Conservation (phyloP, 768 basidiomycete genomes). For the Kwoniella heveanensis region DNA sequence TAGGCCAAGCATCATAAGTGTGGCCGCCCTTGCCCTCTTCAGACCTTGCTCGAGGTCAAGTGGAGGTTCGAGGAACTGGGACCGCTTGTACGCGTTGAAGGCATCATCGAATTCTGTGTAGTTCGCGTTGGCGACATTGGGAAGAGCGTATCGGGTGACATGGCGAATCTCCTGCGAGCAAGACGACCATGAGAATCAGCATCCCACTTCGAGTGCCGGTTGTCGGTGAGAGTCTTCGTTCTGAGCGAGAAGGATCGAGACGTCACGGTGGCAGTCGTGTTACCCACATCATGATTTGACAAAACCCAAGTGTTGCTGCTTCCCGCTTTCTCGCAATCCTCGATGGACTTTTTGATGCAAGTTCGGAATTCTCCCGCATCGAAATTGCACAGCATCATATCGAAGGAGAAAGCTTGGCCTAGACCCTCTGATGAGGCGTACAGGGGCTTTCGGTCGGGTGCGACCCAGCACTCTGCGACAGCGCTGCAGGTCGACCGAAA, state of each 20-base stretch:
- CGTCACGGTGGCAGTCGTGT: not conserved
- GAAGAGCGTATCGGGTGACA: conserved; percentile 44
- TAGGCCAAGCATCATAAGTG: conserved; percentile 43
- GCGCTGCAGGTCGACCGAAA: no score
- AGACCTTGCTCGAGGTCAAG: conserved; percentile 32
- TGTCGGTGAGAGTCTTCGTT: no score
- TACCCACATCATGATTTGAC: conserved; percentile 23
- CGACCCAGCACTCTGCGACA: conserved; percentile 49
- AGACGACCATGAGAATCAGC: no score
- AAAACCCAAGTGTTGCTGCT: conserved; percentile 46
- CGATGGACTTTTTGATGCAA: conserved; percentile 28
- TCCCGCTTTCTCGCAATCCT: conserved; percentile 21
- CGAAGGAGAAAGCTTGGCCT: conserved; percentile 49
- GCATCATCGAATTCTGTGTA: conserved; percentile 17
- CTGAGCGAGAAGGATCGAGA: no score
- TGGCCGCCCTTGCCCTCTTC: conserved; percentile 38
- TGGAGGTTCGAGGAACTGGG: conserved; percentile 20
- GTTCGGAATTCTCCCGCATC: conserved; percentile 27
- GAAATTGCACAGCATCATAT: conserved; percentile 41
- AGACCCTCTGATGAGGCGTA: conserved; percentile 45
- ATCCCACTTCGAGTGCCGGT: no score
- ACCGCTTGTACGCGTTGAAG: conserved; percentile 9
- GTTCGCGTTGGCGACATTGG: conserved; percentile 14
- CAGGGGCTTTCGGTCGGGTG: conserved; percentile 36
- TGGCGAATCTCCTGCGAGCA: conserved; percentile 38